These are phyloP conservation scores for Pluteus cervinus DNA, from an alignment of 768 basidiomycete species.

Conservation along the genomic window DNA sequence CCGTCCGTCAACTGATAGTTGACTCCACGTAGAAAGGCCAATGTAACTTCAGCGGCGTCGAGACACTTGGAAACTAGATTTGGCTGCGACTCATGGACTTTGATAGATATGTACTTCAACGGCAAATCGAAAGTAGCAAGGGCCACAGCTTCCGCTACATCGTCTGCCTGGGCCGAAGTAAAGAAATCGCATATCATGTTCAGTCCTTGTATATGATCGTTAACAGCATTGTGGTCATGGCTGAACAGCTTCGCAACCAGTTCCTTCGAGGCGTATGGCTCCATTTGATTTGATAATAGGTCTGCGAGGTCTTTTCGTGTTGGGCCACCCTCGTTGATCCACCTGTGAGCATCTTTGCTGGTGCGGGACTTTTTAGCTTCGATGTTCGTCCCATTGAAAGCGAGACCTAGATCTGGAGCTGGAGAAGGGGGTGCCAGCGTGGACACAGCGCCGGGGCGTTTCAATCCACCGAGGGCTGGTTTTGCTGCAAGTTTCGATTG, in stretches of 20 bases:
- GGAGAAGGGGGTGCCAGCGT: constrained; percentile 20
- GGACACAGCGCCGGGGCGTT: constrained; percentile 34
- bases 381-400: constrained; percentile 46
- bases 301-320: constrained; percentile 87
- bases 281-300: constrained; percentile 87
- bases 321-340: constrained; percentile 83
- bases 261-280: constrained; percentile 71
- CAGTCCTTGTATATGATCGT: constrained; percentile 83
- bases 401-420: constrained; percentile 25
- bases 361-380: constrained; percentile 65
- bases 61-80: constrained; percentile 84
- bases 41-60: constrained; percentile 75
- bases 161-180: constrained; percentile 46
- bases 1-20: constrained; percentile 78
- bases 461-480: constrained; percentile 31
- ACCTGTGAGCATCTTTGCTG: constrained; percentile 70
- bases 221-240: constrained; percentile 92
- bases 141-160: constrained; percentile 57
- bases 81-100: constrained; percentile 85
- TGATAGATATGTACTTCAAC: constrained; percentile 90
- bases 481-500: constrained; percentile 28
- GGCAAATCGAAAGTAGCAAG: constrained; percentile 87
- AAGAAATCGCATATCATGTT: constrained; percentile 73
- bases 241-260: constrained; percentile 80
- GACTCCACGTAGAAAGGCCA: constrained; percentile 66